phyloP scores from a whole-genome alignment of 2,329 filamentous ascomycete genomes.

The Neofusicoccum kwambonambiense region DNA sequence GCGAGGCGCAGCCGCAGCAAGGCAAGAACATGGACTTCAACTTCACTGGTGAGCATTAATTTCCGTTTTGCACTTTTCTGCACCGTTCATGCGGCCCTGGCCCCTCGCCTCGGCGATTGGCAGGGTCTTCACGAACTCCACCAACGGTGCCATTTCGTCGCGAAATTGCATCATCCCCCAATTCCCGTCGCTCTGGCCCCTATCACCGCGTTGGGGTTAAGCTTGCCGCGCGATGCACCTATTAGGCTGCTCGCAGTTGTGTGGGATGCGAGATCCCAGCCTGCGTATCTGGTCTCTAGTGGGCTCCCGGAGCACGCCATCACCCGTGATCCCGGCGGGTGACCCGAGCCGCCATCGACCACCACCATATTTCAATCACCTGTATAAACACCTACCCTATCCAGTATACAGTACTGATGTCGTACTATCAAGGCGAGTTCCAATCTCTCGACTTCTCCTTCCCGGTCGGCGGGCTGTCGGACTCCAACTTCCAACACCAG shows the following conservation, averaged over 20 bases:
- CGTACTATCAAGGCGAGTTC: slow-evolving; percentile 41
- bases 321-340: slow-evolving; percentile 23
- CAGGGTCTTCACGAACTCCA: slow-evolving; percentile 3
- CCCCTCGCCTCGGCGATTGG: slow-evolving; percentile 19
- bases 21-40: slow-evolving; percentile 33
- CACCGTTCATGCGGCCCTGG: slow-evolving; percentile 16
- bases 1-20: background rate
- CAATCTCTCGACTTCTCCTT: slow-evolving; percentile 49
- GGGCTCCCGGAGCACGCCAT: slow-evolving; percentile 38
- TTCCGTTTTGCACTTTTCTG: slow-evolving; percentile 19
- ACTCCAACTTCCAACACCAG: slow-evolving; percentile 29
- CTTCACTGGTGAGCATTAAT: slow-evolving; percentile 32
- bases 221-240: slow-evolving; percentile 16
- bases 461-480: slow-evolving; percentile 30
- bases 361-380: slow-evolving; percentile 17
- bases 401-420: slow-evolving; percentile 15
- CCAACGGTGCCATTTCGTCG: slow-evolving; percentile 11
- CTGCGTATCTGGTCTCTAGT: slow-evolving; percentile 12
- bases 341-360: slow-evolving; percentile 8
- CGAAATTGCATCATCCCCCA: slow-evolving; percentile 14
- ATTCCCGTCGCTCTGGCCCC: slow-evolving; percentile 13
- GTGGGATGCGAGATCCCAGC: slow-evolving; percentile 18
- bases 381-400: slow-evolving; percentile 9
- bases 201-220: slow-evolving; percentile 11
- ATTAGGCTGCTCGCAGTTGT: slow-evolving; percentile 12